These are phyloP conservation scores for Fusarium miscanthi DNA, from an alignment of 2,329 filamentous ascomycete genomes.

Conservation along the genomic window DNA sequence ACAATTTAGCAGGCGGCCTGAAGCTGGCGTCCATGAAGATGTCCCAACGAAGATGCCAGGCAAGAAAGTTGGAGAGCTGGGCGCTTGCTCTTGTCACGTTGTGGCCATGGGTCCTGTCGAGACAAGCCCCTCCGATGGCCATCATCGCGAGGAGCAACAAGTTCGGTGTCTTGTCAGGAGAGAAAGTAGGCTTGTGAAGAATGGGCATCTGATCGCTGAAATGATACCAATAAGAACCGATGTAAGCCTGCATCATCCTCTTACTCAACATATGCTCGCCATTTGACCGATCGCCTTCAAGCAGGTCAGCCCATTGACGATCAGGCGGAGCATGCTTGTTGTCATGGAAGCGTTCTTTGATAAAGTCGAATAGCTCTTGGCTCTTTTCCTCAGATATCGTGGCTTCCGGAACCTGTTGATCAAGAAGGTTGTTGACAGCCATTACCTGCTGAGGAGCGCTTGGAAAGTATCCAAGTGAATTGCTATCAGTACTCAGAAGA, in stretches of 20 bases:
- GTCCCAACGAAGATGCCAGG: conserved; percentile 94
- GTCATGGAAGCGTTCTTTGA: conserved; percentile 84
- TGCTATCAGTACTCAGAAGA: conserved; percentile 61
- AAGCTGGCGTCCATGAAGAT: conserved; percentile 94
- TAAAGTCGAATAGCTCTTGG: conserved; percentile 83
- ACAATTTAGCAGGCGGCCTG: conserved; percentile 90
- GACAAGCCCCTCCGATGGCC: conserved; percentile 88
- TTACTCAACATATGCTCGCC: conserved; percentile 78
- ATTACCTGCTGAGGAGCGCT: conserved; percentile 81
- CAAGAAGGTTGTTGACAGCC: conserved; percentile 87
- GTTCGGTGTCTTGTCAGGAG: conserved; percentile 85
- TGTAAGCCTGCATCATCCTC: conserved; percentile 96
- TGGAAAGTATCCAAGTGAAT: conserved; percentile 66
- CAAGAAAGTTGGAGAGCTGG: conserved; percentile 87
- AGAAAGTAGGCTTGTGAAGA: conserved; percentile 93
- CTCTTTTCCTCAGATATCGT: conserved; percentile 89
- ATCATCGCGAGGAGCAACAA: conserved; percentile 89
- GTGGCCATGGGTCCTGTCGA: conserved; percentile 83
- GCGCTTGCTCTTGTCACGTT: conserved; percentile 81
- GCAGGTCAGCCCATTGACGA: conserved; percentile 78
- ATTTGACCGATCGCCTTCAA: conserved; percentile 80
- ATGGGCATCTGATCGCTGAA: conserved; percentile 96
- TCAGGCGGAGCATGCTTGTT: conserved; percentile 78
- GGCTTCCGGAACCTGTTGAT: conserved; percentile 81
- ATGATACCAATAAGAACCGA: conserved; percentile 92